Percentiles rank a stretch among this genome's conserved stretches.
Evolutionary conservation across 108 stramenopile species (phyloP).

Genomic region (Pseudonitzschia multistriata): DNA sequence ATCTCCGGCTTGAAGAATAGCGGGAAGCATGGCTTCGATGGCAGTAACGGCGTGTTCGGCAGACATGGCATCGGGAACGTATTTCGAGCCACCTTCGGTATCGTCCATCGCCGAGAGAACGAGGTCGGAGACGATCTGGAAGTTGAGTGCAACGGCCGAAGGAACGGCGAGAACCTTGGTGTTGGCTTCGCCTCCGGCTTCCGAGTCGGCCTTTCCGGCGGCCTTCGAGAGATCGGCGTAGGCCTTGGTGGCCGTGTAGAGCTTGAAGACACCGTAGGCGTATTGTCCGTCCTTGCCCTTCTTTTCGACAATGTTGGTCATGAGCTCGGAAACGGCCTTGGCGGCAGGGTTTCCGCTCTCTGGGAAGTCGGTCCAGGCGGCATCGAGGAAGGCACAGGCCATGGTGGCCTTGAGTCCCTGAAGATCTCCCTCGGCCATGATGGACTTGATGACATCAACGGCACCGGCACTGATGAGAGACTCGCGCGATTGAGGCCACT

Average conservation of each 20-base stretch:
- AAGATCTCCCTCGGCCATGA: constrained; percentile 87
- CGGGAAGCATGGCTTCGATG: constrained; percentile 80
- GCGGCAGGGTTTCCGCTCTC: constrained; percentile 82
- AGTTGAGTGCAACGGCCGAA: constrained; percentile 76
- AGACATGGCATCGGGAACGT: constrained; percentile 86
- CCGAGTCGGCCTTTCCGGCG: constrained; percentile 55
- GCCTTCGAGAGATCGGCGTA: constrained; percentile 77
- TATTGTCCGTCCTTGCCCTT: constrained; percentile 92
- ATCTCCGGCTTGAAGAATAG: constrained; percentile 80
- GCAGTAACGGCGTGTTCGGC: constrained; percentile 82
- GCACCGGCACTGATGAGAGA: constrained; percentile 81
- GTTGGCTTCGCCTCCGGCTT: constrained; percentile 47
- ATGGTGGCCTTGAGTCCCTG: constrained; percentile 93
- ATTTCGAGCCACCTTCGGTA: constrained; percentile 88
- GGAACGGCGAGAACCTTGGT: constrained; percentile 87
- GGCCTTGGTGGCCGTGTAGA: constrained; percentile 88
- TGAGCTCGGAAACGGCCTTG: constrained; percentile 85
- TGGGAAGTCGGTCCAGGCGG: constrained; percentile 76
- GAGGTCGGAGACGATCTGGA: constrained; percentile 87
- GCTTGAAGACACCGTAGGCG: constrained; percentile 92
- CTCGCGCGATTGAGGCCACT: constrained; percentile 81
- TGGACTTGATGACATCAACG: constrained; percentile 86
- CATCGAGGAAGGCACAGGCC: constrained; percentile 88
- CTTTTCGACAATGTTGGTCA: constrained; percentile 90
- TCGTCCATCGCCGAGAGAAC: constrained; percentile 88